Base-by-base conservation (phyloP, 225 moss, liverwort and hornwort species). In the Physcomitrium patens region DNA sequence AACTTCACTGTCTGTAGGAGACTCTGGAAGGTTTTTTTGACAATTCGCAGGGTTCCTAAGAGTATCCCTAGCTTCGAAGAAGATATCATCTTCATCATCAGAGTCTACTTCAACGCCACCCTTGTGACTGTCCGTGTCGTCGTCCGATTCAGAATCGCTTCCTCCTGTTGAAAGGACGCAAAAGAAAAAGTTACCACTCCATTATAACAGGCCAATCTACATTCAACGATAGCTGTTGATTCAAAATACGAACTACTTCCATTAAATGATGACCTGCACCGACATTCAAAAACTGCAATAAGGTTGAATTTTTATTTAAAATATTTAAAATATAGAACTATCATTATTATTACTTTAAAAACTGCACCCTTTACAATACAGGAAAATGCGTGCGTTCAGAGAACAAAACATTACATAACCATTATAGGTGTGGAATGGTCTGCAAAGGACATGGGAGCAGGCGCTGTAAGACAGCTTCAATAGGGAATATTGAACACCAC, bases 71-170 rank as follows among this genome's bases (percentile, higher is more conserved):
- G 93, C 89, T 44, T 93, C 93, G 73, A 91, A 93, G 54, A 91
- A 93, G 5, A 87, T 82, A 41, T 93, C 93, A 65, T 93, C 91
- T 72, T 93, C 93, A 26, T 93, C 93, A 57, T 93, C 93, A 55
- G 89, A 78, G 70, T 93, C 93, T 44, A 52, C 82, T 26, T 93
- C 93, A 73, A 79, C 62, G 57, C 79, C 83, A 78, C 85, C 81
- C 82, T 66, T 86, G 42, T 73, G 63, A 73, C 73, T 74, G 83
- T 79, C 81, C 27, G 61, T 83, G 44, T 89, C 86, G 42, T 86
- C 83, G 68, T 89, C 89, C 24, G 89, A 86, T 63, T 91, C 93
- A 73, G 86, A 82, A 54, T 89, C 93, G 68, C 77, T 81, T 70
- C 81, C 87, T 65, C 74, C 90, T 91, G 84, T 58, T 52, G 23